Percentiles rank a stretch among this genome's conserved stretches.
Evolutionary conservation across 345 rosid genomes (phyloP).

Genomic region (Eucalyptus sp.): DNA sequence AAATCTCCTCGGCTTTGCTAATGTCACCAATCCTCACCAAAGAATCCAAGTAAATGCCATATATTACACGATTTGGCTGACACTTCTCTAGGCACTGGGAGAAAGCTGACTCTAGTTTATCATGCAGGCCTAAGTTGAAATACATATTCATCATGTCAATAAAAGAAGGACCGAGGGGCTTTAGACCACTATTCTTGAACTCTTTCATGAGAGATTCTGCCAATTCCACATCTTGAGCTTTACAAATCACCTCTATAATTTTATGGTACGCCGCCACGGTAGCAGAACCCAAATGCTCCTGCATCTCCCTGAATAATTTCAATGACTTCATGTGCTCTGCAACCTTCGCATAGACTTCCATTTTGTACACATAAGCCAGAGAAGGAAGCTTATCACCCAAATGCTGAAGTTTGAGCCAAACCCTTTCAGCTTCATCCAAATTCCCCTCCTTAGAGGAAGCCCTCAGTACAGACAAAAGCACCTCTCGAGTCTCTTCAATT

Average conservation of each 20-base stretch:
- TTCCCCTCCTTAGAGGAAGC: constrained; percentile 62
- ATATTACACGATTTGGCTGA: constrained; percentile 46
- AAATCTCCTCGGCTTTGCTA: constrained; percentile 53
- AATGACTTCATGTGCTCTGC: constrained; percentile 42
- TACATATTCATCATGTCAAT: constrained; percentile 45
- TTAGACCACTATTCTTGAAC: constrained; percentile 49
- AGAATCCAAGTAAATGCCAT: constrained; percentile 59
- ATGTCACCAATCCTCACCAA: constrained; percentile 42
- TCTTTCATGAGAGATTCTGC: constrained; percentile 59
- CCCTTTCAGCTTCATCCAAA: constrained; percentile 51
- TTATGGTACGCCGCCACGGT: constrained; percentile 64
- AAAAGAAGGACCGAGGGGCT: constrained; percentile 54
- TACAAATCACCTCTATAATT: constrained; percentile 52
- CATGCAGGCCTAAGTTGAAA: constrained; percentile 38
- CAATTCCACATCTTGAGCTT: constrained; percentile 33
- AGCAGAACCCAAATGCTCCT: constrained; percentile 36
- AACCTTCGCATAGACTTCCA: constrained; percentile 58
- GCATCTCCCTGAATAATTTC: constrained; percentile 56
- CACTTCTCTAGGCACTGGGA: constrained; percentile 47
- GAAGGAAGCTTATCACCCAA: constrained; percentile 33
- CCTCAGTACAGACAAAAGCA: constrained; percentile 58
- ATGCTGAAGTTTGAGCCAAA: constrained; percentile 42
- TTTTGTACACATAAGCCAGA: constrained; percentile 64
- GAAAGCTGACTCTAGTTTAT: constrained; percentile 44
- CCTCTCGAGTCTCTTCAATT: constrained; percentile 48